phyloP scores from a whole-genome alignment of 2,329 filamentous ascomycete species.

The Phialophora verrucosa region DNA sequence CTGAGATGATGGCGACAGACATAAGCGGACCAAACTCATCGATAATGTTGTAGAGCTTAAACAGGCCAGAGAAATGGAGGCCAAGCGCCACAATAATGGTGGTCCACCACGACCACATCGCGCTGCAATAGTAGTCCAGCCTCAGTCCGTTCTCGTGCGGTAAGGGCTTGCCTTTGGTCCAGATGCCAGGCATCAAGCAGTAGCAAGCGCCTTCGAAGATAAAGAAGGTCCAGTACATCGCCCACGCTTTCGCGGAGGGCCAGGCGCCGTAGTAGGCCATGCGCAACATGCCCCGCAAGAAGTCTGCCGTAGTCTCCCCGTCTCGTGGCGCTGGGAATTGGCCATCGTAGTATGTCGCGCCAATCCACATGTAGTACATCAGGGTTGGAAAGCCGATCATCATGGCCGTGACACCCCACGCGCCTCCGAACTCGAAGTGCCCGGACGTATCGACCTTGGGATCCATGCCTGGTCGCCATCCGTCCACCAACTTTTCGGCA shows the following conservation, averaged over 20 bases:
- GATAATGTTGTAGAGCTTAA: slow-evolving; percentile 88
- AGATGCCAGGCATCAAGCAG: slow-evolving; percentile 83
- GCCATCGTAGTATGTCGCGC: slow-evolving; percentile 89
- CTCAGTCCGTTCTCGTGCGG: slow-evolving; percentile 82
- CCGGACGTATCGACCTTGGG: slow-evolving; percentile 56
- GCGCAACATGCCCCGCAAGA: slow-evolving; percentile 70
- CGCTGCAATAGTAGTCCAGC: slow-evolving; percentile 93
- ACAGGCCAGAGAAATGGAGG: slow-evolving; percentile 82
- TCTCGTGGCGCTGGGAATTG: slow-evolving; percentile 71
- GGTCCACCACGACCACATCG: slow-evolving; percentile 82
- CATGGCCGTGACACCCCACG: slow-evolving; percentile 77
- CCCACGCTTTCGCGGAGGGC: slow-evolving; percentile 81
- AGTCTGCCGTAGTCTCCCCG: slow-evolving; percentile 72
- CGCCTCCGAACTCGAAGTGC: slow-evolving; percentile 83
- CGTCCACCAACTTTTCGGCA: slow-evolving; percentile 46
- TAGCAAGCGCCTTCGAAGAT: slow-evolving; percentile 84
- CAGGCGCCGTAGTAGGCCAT: slow-evolving; percentile 84
- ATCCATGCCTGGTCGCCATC: slow-evolving; percentile 50
- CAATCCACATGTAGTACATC: slow-evolving; percentile 99
- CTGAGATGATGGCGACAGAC: slow-evolving; percentile 89
- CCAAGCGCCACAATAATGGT: slow-evolving; percentile 74
- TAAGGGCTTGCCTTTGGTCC: slow-evolving; percentile 85
- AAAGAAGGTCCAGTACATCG: slow-evolving; percentile 94
- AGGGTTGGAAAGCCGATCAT: slow-evolving; percentile 92
- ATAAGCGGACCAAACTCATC: slow-evolving; percentile 95